A percentile compares a stretch with the other conserved stretches of the same genome.
Conservation (phyloP, 169 alveolate species). For the Cryptosporidium sp. region DNA sequence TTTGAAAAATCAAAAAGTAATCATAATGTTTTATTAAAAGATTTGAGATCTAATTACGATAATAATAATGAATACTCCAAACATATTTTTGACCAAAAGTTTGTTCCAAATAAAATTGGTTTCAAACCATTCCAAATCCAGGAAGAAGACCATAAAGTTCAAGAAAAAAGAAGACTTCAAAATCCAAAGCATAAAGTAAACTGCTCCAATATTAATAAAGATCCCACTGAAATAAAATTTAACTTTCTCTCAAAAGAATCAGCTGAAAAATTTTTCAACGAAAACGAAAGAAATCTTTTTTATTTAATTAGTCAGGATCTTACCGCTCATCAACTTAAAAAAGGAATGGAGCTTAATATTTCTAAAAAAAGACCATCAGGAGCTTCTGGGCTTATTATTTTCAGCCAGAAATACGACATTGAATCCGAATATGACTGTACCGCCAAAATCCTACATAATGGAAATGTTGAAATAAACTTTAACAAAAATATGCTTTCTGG, state of each 20-base stretch:
- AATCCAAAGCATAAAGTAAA: neutral
- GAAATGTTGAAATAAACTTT: neutral
- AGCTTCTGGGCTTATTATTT: constrained; percentile 25
- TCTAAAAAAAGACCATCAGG: constrained; percentile 22
- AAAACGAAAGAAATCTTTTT: constrained; percentile 18
- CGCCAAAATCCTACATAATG: neutral
- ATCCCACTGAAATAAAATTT: neutral
- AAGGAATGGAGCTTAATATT: neutral
- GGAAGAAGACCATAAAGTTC: neutral
- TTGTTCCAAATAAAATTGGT: constrained; percentile 36
- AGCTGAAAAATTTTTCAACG: neutral
- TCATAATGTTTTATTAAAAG: neutral
- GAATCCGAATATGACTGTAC: constrained; percentile 5
- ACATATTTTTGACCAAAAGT: constrained; percentile 5
- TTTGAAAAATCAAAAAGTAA: neutral
- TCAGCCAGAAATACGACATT: constrained; percentile 13
- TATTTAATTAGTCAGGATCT: neutral
- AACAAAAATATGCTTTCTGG: neutral
- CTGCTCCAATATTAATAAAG: neutral
- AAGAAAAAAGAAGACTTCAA: neutral
- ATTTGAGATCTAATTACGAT: neutral
- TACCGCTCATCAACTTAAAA: neutral
- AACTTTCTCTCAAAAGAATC: constrained; percentile 16
- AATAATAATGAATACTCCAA: too few relatives aligned
- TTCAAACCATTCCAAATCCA: constrained; percentile 16